Base-by-base conservation (phyloP, 2,329 filamentous ascomycete species). In the Arachnopeziza araneosa region DNA sequence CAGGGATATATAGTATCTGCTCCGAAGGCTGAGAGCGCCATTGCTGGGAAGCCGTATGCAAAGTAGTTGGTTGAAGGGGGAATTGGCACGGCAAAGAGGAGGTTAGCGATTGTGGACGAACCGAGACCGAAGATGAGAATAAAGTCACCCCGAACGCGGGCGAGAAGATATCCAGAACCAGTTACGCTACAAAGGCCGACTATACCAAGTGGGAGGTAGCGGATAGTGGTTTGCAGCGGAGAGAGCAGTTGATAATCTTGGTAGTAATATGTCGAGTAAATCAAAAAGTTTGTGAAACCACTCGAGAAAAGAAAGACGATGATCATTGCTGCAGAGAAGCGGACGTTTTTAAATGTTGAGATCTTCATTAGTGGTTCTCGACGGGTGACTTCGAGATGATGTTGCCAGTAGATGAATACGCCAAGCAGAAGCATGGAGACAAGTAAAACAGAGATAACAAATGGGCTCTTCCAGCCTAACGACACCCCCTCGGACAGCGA, bases 401-500 rank as follows among this genome's bases (percentile, higher is more conserved):
- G 0, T 30, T 66, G 58, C 64, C 64, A 69, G 9, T 57, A 32
- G 26, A 61, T 19, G 21, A 69, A 69, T 0, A 32, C 23, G 0
- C 36, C 52, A 1, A 68, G 52, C 26, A 81, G 78, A 66, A 89
- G 88, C 1, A 76, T 71, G 2, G 72, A 75, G 2, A 89, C 74
- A 17, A 88, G 74, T 5, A 85, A 62, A 10, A 87, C 19, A 0
- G 85, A 80, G 3, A 86, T 72, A 2, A 83, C 81, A 81, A 84
- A 89, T 0, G 85, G 79, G 0, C 80, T 83, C 8, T 73, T 71
- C 87, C 87, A 91, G 5, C 87, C 87, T 1, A 86, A 82, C 0
- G 87, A 83, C 64, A 88, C 89, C 22, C 87, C 87, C 68, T 90
- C 82, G 0, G 87, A 88, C 26, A 90, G 75, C 0, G 85, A 83